Conservation (phyloP, 2,329 filamentous ascomycete species). For the Aspergillus neotritici region DNA sequence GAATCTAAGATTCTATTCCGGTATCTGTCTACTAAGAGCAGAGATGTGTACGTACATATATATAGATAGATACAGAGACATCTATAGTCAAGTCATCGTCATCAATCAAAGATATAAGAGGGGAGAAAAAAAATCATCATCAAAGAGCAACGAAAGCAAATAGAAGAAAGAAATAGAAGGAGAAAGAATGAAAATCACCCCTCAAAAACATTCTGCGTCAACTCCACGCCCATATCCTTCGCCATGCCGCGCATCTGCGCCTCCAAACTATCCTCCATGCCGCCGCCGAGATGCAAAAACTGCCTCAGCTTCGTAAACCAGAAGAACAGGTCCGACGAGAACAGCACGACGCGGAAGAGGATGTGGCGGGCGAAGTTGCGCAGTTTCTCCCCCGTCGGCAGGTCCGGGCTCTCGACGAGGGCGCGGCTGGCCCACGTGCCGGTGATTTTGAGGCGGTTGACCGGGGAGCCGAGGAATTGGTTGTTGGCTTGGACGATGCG, state of each 20-base stretch:
- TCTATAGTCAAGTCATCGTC: too few species aligned
- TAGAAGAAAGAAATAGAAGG: too few species aligned
- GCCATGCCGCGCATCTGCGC: slow-evolving; percentile 79
- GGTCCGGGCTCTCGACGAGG: slow-evolving; percentile 66
- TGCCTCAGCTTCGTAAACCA: slow-evolving; percentile 75
- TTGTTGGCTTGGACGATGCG: slow-evolving; percentile 92
- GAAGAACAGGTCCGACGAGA: slow-evolving; percentile 74
- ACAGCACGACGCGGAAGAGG: slow-evolving; percentile 72
- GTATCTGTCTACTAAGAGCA: too few species aligned
- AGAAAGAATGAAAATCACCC: slow-evolving; percentile 47
- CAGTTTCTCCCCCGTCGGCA: slow-evolving; percentile 58
- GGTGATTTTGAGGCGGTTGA: slow-evolving; percentile 90
- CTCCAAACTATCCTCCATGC: slow-evolving; percentile 95
- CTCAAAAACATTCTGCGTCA: slow-evolving; percentile 84
- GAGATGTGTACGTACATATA: too few species aligned
- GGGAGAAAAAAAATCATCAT: too few species aligned
- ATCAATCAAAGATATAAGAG: too few species aligned
- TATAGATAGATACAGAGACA: too few species aligned
- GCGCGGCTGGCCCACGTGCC: slow-evolving; percentile 82
- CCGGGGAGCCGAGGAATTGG: slow-evolving; percentile 80
- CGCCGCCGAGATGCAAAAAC: slow-evolving; percentile 66
- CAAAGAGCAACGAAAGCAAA: too few species aligned
- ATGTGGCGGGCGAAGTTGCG: slow-evolving; percentile 69
- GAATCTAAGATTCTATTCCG: too few species aligned
- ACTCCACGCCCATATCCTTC: slow-evolving; percentile 82